Evolutionary conservation across 2,329 filamentous ascomycete genomes (phyloP).

Genomic region (Pyrenochaeta sp.): DNA sequence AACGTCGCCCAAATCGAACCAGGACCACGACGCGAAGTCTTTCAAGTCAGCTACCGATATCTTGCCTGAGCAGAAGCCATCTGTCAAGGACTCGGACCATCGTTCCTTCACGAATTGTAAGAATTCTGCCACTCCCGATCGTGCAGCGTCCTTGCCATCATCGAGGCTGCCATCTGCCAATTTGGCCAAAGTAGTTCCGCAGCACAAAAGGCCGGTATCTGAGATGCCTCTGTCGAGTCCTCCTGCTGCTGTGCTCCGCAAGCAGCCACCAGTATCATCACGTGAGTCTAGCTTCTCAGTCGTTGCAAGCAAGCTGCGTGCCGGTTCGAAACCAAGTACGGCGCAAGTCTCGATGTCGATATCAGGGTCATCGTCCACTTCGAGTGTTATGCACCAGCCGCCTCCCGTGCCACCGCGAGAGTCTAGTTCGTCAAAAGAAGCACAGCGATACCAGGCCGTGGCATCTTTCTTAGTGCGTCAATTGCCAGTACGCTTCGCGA

Average conservation of each 20-base stretch:
- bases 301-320: conserved; percentile 21
- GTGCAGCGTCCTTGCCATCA: conserved; percentile 24
- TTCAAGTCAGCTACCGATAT: conserved; percentile 22
- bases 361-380: conserved; percentile 35
- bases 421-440: conserved; percentile 45
- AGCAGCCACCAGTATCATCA: conserved; percentile 18
- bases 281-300: conserved; percentile 31
- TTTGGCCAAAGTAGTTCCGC: conserved; percentile 9
- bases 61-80: conserved; percentile 14
- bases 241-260: conserved; percentile 21
- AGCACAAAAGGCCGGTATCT: conserved; percentile 13
- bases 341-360: conserved; percentile 28
- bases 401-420: conserved; percentile 41
- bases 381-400: conserved; percentile 24
- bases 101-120: conserved; percentile 35
- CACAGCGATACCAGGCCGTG: conserved; percentile 37
- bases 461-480: conserved; percentile 37
- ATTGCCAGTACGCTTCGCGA: conserved; percentile 27
- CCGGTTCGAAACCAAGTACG: conserved; percentile 32
- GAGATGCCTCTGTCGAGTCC: conserved; percentile 25
- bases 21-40: conserved; percentile 17
- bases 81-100: conserved; percentile 29
- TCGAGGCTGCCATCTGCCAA: conserved; percentile 19
- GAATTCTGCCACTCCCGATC: conserved; percentile 30
- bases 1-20: conserved; percentile 1